Conservation (phyloP, 2,329 filamentous ascomycete species). For the Pestalotiopsis sp. region DNA sequence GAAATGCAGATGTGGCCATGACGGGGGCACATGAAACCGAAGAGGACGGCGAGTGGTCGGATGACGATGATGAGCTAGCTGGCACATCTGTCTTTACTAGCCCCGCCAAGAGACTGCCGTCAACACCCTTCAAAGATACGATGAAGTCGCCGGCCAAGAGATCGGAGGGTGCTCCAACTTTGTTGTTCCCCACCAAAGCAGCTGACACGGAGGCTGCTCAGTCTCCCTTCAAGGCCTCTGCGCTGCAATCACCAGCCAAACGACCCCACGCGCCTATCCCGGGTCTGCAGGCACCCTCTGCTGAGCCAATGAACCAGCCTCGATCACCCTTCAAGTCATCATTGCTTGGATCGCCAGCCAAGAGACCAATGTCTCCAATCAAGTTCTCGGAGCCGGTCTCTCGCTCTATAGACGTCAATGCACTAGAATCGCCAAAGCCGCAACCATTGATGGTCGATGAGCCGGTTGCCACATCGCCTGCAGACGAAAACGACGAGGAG, state of each 20-base stretch:
- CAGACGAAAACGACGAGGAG: neutral
- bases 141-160: constrained; percentile 60
- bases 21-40: constrained; percentile 24
- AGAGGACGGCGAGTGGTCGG: constrained; percentile 26
- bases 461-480: neutral
- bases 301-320: constrained; percentile 31
- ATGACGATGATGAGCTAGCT: constrained; percentile 33
- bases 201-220: constrained; percentile 35
- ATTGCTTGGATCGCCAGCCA: constrained; percentile 32
- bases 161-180: constrained; percentile 43
- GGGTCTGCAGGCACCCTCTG: constrained; percentile 23
- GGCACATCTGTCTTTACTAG: constrained; percentile 47
- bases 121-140: constrained; percentile 56
- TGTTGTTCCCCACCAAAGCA: constrained; percentile 29
- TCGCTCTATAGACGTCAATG: constrained; percentile 16
- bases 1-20: constrained; percentile 34
- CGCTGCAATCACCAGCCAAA: constrained; percentile 57
- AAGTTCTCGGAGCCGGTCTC: constrained; percentile 24
- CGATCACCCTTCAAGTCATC: constrained; percentile 39
- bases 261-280: constrained; percentile 34
- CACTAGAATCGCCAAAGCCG: constrained; percentile 1
- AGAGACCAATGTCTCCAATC: constrained; percentile 30
- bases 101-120: constrained; percentile 57
- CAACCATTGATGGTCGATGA: neutral
- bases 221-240: constrained; percentile 49